Evolutionary conservation across 345 rosid genomes (phyloP), one percentile per base, ranked within the genome.

Genomic region (Lumnitzera littorea): DNA sequence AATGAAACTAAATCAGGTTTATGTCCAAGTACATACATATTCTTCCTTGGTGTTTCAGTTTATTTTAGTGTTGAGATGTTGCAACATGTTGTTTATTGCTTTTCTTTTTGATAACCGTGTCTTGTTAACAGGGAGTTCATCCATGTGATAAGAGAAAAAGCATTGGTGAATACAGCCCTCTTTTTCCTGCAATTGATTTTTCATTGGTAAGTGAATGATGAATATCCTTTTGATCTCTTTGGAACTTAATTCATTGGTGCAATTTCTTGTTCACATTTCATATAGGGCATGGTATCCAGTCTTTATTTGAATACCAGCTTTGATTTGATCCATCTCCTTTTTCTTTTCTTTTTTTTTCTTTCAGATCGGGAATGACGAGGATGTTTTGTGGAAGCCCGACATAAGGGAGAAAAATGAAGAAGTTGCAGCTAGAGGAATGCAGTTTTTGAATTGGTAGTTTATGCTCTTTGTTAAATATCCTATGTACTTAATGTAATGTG

Each of bases 331-430:
- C 46, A 1, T 15, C 9, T 52, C 5, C 13, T 15, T 52, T 52
- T 52, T 14, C 4, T 41, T 2, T 41, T 36, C 2, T 50, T 23
- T 54, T 48, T 48, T 31, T 13, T 14, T 10, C 51, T 16, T 55
- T 53, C 48, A 89, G 98, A 81, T 89, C 50, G 92, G 87, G 74
- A 81, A 62, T 61, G 88, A 81, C 41, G 92, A 87, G 9, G 98
- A 92, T 52, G 24, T 24, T 59, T 58, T 68, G 68, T 84, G 98
- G 98, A 72, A 50, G 12, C 70, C 74, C 5, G 70, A 75, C 65
- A 66, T 29, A 36, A 72, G 81, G 67, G 98, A 92, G 73, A 25
- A 55, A 2, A 0, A 64, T 31, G 83, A 83, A 53, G 87, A 82
- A 13, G 72, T 89, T 68, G 80, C 72, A 29, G 73, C 57, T 11